Percentiles rank a stretch among this genome's conserved stretches.
phyloP scores from a whole-genome alignment of 768 basidiomycete genomes.

The Hypholoma sublateritium region DNA sequence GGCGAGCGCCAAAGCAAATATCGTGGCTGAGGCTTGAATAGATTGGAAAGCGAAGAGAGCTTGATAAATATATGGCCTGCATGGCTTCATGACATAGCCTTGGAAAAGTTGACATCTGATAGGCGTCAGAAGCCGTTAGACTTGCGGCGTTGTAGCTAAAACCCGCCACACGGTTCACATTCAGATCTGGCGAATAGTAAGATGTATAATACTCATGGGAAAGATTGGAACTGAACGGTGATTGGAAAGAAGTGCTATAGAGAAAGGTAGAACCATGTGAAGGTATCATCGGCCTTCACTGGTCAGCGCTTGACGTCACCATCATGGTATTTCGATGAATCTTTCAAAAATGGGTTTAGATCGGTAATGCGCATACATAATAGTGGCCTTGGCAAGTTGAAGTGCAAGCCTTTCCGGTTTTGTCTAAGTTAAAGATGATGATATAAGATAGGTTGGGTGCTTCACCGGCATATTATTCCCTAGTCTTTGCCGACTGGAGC shows the following conservation, averaged over 20 bases:
- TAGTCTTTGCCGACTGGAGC: constrained; percentile 23
- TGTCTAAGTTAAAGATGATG: no score
- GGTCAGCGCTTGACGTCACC: neutral
- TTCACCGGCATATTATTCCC: no score
- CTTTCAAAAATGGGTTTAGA: neutral
- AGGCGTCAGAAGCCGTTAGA: neutral
- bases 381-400: neutral
- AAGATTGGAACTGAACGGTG: no score
- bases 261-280: neutral
- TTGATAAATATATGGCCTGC: constrained; percentile 8
- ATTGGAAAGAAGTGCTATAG: no score
- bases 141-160: constrained; percentile 19
- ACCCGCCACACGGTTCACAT: constrained; percentile 6
- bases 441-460: no score
- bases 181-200: no score
- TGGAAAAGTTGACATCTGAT: neutral
- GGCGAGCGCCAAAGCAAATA: constrained; percentile 11
- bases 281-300: neutral
- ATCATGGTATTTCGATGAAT: neutral
- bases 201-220: no score
- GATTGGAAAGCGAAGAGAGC: constrained; percentile 1
- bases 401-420: no score
- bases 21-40: constrained; percentile 1
- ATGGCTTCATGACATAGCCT: neutral
- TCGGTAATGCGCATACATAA: neutral